Evolutionary conservation across 129 eudicot species (phyloP).

Genomic region (Ambrosia artemisiifolia): DNA sequence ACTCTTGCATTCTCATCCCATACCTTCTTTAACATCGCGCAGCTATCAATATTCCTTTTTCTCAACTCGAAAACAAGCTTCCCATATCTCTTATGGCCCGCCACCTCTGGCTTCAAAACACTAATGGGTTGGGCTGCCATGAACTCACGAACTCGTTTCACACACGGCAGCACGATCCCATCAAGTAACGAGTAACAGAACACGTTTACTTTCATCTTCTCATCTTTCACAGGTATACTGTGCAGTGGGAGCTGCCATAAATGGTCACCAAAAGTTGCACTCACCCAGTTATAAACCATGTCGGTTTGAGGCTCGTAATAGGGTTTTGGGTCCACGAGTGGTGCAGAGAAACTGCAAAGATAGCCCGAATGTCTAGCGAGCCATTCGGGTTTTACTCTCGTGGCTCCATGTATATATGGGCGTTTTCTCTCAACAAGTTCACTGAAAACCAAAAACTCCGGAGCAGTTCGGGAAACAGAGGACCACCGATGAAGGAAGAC

Average conservation of each 20-base stretch:
- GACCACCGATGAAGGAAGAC: constrained; percentile 84
- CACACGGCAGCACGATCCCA: constrained; percentile 73
- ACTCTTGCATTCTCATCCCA: constrained; percentile 64
- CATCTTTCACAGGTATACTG: constrained; percentile 57
- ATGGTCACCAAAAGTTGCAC: constrained; percentile 60
- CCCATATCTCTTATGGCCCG: constrained; percentile 68
- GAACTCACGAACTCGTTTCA: constrained; percentile 38
- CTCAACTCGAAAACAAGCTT: constrained; percentile 59
- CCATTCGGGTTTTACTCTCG: constrained; percentile 76
- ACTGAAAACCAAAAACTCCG: constrained; percentile 73
- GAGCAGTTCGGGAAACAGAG: constrained; percentile 53
- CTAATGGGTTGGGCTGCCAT: constrained; percentile 60
- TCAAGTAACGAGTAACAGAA: constrained; percentile 82
- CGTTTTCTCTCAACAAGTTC: constrained; percentile 64
- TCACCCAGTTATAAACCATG: constrained; percentile 53
- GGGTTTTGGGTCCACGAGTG: constrained; percentile 72
- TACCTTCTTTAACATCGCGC: constrained; percentile 44
- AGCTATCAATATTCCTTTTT: constrained; percentile 46
- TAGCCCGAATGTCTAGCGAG: constrained; percentile 59
- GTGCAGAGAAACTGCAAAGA: constrained; percentile 64
- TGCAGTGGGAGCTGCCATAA: constrained; percentile 75
- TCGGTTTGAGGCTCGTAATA: constrained; percentile 63
- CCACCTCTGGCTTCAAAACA: constrained; percentile 59
- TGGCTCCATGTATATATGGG: constrained; percentile 84
- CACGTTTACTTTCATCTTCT: constrained; percentile 40